These are phyloP conservation scores for Panus rudis DNA, from an alignment of 768 basidiomycete species.

Conservation along the genomic window DNA sequence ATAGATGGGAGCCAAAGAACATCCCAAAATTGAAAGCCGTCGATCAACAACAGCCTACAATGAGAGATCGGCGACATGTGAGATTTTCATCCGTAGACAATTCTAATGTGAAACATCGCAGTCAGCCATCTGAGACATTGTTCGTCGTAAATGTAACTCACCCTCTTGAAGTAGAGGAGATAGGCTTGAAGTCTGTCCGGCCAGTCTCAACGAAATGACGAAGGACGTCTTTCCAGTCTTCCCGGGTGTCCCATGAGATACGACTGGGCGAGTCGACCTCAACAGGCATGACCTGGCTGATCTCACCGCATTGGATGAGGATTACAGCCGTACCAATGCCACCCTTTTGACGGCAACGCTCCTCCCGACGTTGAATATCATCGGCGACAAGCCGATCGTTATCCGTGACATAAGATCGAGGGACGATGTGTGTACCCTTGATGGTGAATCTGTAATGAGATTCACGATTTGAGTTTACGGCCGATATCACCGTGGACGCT, in stretches of 20 bases:
- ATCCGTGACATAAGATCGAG: conserved; percentile 56
- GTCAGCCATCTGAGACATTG: not conserved
- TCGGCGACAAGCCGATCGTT: conserved; percentile 65
- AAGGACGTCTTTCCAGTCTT: conserved; percentile 67
- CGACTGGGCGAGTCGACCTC: conserved; percentile 75
- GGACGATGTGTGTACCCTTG: conserved; percentile 62
- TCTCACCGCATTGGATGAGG: conserved; percentile 67
- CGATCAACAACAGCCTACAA: not conserved
- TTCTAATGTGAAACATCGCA: conserved; percentile 14
- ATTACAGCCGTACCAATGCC: conserved; percentile 73
- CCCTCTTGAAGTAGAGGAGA: conserved; percentile 71
- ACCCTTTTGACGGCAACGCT: conserved; percentile 66
- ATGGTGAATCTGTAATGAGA: conserved; percentile 51
- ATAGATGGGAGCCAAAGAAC: not conserved
- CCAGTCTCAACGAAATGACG: conserved; percentile 66
- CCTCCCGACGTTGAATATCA: conserved; percentile 75
- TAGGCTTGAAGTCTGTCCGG: conserved; percentile 75
- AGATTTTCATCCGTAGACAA: conserved; percentile 26
- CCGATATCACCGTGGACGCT: not conserved
- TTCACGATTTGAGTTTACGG: conserved; percentile 9
- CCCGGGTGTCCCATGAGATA: conserved; percentile 69
- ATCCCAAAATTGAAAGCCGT: not conserved
- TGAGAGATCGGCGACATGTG: too few relatives aligned
- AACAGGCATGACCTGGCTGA: conserved; percentile 82
- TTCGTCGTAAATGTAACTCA: conserved; percentile 31